Evolutionary conservation across 2,329 filamentous ascomycete genomes (phyloP).

Genomic region (Aspergillus oerlinghausenensis): DNA sequence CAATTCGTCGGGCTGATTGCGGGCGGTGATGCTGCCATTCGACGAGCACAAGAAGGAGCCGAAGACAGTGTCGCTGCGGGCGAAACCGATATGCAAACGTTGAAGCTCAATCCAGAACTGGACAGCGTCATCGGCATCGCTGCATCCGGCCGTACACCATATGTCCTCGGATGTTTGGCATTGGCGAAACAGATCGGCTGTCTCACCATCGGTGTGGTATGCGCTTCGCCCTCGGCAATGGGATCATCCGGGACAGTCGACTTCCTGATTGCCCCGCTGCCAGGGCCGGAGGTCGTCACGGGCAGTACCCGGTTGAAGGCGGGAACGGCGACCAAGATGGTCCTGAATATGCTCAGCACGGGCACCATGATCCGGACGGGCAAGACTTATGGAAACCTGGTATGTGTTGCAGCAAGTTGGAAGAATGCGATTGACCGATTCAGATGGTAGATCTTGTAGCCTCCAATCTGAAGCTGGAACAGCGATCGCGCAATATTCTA

Average conservation of each 20-base stretch:
- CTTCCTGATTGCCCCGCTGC: conserved; percentile 36
- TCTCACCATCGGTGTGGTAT: conserved; percentile 37
- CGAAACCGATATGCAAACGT: conserved; percentile 25
- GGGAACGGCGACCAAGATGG: conserved; percentile 44
- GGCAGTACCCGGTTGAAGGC: conserved; percentile 46
- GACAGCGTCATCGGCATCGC: conserved; percentile 43
- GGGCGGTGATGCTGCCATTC: conserved; percentile 39
- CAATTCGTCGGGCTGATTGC: conserved; percentile 43
- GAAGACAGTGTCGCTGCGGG: conserved; percentile 35
- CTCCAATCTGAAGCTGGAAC: conserved; percentile 37
- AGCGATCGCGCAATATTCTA: conserved; percentile 33
- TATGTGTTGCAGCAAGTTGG: conserved; percentile 13
- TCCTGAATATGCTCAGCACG: conserved; percentile 44
- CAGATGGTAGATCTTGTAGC: conserved; percentile 37
- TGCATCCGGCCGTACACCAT: conserved; percentile 42
- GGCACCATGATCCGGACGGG: conserved; percentile 40
- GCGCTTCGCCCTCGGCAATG: conserved; percentile 34
- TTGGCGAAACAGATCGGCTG: conserved; percentile 34
- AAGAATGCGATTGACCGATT: background rate
- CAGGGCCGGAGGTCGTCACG: conserved; percentile 43
- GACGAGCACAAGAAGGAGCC: conserved; percentile 39
- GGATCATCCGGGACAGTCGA: conserved; percentile 22
- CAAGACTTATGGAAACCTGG: conserved; percentile 43
- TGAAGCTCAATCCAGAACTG: conserved; percentile 24
- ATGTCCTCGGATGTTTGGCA: conserved; percentile 36